These are phyloP conservation scores for Camellia japonica DNA, from an alignment of 148 eudicot species.

Conservation along the genomic window DNA sequence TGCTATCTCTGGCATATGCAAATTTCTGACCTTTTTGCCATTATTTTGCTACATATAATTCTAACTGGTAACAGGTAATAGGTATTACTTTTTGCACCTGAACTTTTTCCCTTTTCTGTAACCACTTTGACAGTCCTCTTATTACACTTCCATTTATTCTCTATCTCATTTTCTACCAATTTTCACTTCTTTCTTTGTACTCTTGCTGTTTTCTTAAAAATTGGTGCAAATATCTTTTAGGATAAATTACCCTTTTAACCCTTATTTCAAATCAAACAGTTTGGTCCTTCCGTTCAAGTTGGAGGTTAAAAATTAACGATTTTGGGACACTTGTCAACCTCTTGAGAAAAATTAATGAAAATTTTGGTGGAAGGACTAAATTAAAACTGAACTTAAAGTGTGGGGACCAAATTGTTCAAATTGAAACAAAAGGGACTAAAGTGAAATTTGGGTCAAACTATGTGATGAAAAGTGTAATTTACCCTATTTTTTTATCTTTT, in stretches of 20 bases:
- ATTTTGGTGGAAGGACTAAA: no score
- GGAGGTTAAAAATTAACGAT: no score
- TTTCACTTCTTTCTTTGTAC: background rate
- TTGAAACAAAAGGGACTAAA: no score
- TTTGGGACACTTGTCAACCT: no score
- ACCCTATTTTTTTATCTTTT: background rate
- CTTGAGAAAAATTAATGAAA: no score
- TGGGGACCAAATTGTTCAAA: no score
- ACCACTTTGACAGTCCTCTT: background rate
- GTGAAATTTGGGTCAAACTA: no score
- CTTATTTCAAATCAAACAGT: no score
- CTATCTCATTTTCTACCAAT: background rate
- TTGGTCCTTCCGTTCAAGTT: no score
- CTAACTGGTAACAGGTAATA: background rate
- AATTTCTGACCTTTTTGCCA: slow-evolving; percentile 2
- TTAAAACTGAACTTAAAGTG: no score
- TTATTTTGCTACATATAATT: background rate
- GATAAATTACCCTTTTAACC: no score
- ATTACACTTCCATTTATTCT: background rate
- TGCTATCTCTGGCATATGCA: background rate
- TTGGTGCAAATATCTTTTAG: background rate
- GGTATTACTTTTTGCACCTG: background rate
- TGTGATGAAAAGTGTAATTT: no score
- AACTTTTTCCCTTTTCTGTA: background rate
- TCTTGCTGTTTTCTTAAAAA: background rate